Evolutionary conservation across 106 monocot species (phyloP).

Genomic region (Dendrobium chrysotoxum): DNA sequence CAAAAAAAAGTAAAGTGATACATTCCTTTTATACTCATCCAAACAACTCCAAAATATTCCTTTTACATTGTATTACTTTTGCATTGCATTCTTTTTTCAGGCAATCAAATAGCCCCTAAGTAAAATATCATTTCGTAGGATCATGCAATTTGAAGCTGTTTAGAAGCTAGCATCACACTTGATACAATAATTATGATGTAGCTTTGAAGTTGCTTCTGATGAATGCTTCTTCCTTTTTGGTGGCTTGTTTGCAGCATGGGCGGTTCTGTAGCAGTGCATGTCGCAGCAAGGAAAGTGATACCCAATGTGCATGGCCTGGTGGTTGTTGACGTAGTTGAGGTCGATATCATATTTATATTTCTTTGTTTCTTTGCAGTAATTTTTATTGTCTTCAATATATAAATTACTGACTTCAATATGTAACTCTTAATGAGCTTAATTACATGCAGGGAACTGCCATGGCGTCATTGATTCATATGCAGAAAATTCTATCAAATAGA

Average conservation of each 20-base stretch:
- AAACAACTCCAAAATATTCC: too few relatives aligned
- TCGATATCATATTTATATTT: slow-evolving; percentile 8
- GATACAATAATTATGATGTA: neutral
- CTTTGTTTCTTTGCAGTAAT: neutral
- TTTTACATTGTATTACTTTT: too few relatives aligned
- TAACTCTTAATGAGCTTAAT: neutral
- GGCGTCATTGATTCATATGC: slow-evolving; percentile 95
- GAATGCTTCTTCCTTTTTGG: slow-evolving; percentile 4
- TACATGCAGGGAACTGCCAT: slow-evolving; percentile 84
- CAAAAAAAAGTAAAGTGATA: too few relatives aligned
- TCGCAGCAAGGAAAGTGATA: slow-evolving; percentile 59
- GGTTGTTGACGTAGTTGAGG: slow-evolving; percentile 99
- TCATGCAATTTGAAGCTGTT: neutral
- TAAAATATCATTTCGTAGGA: neutral
- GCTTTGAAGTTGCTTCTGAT: slow-evolving; percentile 5
- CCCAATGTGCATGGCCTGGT: slow-evolving; percentile 56
- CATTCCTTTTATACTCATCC: too few relatives aligned
- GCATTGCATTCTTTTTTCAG: too few relatives aligned
- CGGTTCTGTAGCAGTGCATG: slow-evolving; percentile 95
- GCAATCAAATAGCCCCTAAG: too few relatives aligned
- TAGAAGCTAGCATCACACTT: neutral
- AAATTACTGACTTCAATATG: neutral
- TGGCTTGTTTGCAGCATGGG: slow-evolving; percentile 71
- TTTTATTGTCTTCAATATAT: neutral
- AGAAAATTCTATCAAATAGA: slow-evolving; percentile 81